Conservation (phyloP, 805 yeast genomes). For the Groenewaldozyma tartarivorans region DNA sequence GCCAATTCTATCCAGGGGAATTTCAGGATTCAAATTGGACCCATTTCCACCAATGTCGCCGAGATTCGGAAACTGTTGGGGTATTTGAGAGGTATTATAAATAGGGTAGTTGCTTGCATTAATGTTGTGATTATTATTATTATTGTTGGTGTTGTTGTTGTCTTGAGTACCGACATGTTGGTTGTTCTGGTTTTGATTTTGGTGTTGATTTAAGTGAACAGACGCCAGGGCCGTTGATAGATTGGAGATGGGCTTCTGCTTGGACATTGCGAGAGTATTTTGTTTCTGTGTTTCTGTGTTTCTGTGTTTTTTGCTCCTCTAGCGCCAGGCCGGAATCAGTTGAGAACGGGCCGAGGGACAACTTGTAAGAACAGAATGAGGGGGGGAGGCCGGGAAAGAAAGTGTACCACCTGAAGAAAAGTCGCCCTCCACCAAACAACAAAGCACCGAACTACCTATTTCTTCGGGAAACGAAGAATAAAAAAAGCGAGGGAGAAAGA, state of each 20-base stretch:
- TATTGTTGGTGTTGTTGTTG: constrained; percentile 4
- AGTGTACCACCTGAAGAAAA: too few relatives aligned
- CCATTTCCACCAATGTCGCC: too few relatives aligned
- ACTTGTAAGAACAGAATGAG: too few relatives aligned
- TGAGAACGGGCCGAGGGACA: too few relatives aligned
- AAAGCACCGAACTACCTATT: not conserved
- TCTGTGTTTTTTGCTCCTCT: not conserved
- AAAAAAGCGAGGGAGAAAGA: not conserved
- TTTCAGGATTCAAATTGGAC: not conserved
- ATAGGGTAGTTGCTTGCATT: not conserved
- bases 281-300: not conserved
- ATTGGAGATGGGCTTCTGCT: constrained; percentile 17
- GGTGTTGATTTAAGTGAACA: constrained; percentile 15
- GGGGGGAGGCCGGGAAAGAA: too few relatives aligned
- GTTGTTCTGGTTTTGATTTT: constrained; percentile 2
- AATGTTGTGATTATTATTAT: constrained; percentile 3
- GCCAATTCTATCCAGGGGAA: constrained; percentile 39
- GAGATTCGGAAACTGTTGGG: too few relatives aligned
- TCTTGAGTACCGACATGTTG: not conserved
- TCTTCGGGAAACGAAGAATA: not conserved
- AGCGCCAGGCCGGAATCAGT: too few relatives aligned
- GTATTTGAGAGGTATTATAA: too few relatives aligned
- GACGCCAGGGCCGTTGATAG: constrained; percentile 24
- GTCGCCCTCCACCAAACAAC: too few relatives aligned
- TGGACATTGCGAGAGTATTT: not conserved